A percentile compares a stretch with the other conserved stretches of the same genome.
These are phyloP conservation scores for Colletotrichum caudatum DNA, from an alignment of 2,329 filamentous ascomycete genomes.

Conservation along the genomic window DNA sequence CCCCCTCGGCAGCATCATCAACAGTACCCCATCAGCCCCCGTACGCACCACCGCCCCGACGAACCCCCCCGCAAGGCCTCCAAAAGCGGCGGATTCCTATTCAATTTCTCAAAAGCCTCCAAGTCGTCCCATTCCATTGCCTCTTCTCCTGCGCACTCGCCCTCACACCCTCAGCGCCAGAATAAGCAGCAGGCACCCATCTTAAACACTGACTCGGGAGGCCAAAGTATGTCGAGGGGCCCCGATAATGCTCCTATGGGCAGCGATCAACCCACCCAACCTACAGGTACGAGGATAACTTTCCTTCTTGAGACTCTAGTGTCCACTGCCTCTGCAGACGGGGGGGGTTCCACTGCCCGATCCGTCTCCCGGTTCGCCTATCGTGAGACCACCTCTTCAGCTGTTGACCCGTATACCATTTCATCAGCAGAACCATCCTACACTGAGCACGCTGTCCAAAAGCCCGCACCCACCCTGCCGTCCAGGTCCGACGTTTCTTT, in stretches of 20 bases:
- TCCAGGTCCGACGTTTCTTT: slow-evolving; percentile 66
- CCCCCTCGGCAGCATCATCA: slow-evolving; percentile 45
- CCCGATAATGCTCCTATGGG: slow-evolving; percentile 48
- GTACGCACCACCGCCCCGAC: slow-evolving; percentile 44
- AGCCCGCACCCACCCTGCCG: slow-evolving; percentile 55
- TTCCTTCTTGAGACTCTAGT: slow-evolving; percentile 40
- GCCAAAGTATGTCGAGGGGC: slow-evolving; percentile 55
- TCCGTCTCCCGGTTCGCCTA: slow-evolving; percentile 42
- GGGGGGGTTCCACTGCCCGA: slow-evolving; percentile 37
- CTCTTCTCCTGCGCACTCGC: slow-evolving; percentile 44
- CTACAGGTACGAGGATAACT: slow-evolving; percentile 43
- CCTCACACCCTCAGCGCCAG: slow-evolving; percentile 38
- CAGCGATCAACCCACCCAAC: slow-evolving; percentile 37
- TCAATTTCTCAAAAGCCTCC: slow-evolving; percentile 63
- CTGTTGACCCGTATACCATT: slow-evolving; percentile 36
- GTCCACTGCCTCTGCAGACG: slow-evolving; percentile 39
- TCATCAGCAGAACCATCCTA: slow-evolving; percentile 47
- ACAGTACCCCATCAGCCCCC: slow-evolving; percentile 45
- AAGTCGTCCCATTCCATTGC: slow-evolving; percentile 54
- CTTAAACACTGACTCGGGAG: slow-evolving; percentile 53
- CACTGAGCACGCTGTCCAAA: slow-evolving; percentile 53
- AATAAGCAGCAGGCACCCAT: slow-evolving; percentile 43
- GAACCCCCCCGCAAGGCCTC: slow-evolving; percentile 53
- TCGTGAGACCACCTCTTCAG: slow-evolving; percentile 41
- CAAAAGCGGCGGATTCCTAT: slow-evolving; percentile 61